Percentiles rank a stretch among this genome's conserved stretches.
Conservation (phyloP, 441 rosid species). For the Arabidopsis lyrata region DNA sequence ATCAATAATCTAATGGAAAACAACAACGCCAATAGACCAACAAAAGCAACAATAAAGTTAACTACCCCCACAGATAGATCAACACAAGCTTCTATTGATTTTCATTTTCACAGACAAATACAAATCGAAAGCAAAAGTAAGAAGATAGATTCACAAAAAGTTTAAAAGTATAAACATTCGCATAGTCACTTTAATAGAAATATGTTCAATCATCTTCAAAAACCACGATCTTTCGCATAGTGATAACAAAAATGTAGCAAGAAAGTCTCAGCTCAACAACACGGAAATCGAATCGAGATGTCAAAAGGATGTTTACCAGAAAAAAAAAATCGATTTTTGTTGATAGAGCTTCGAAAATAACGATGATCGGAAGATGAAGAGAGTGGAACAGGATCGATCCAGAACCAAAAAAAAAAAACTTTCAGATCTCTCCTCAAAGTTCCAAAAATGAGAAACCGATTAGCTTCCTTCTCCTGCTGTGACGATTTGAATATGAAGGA, state of each 20-base stretch:
- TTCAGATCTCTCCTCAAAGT: conserved; percentile 40
- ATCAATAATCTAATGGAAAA: conserved; percentile 20
- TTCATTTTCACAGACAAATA: conserved; percentile 8
- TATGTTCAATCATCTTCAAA: conserved; percentile 19
- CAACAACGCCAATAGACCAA: background rate
- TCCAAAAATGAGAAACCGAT: conserved; percentile 34
- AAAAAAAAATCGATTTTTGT: conserved; percentile 32
- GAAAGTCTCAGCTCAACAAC: conserved; percentile 18
- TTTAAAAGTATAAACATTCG: conserved; percentile 1
- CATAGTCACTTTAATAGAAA: background rate
- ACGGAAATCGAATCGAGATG: conserved; percentile 33
- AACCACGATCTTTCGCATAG: conserved; percentile 29
- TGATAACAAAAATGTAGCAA: conserved; percentile 1
- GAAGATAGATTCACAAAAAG: background rate
- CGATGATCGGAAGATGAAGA: conserved; percentile 40
- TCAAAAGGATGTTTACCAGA: conserved; percentile 23
- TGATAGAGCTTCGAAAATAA: background rate
- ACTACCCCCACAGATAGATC: conserved; percentile 7
- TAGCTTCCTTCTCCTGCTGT: background rate
- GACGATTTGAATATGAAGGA: conserved; percentile 33
- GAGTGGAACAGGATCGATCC: conserved; percentile 33
- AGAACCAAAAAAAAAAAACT: conserved; percentile 14
- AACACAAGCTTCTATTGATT: conserved; percentile 15
- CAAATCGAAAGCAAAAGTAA: conserved; percentile 22
- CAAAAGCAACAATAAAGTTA: conserved; percentile 1